Evolutionary conservation across 805 yeast genomes (phyloP), one percentile per base, ranked within the genome.

Genomic region (Saccharomycopsis guyanensis): DNA sequence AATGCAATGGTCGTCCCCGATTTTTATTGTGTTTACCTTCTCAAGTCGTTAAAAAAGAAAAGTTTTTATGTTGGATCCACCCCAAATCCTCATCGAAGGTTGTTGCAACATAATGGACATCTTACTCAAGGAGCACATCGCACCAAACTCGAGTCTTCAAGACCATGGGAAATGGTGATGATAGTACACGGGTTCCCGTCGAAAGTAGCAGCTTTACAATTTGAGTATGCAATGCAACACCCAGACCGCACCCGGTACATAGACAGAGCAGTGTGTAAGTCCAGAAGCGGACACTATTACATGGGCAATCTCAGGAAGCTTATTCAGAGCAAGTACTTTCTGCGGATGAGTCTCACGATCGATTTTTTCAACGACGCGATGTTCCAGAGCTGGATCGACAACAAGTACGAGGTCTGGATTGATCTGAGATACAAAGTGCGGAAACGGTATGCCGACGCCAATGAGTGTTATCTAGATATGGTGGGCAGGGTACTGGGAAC

Each of bases 201-300:
- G 4, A 77, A 75, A 50, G 68, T 80, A 2, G 62, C 80, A 2
- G 94, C 94, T 0, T 62, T 86, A 43, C 89, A 79, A 60, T 86
- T 86, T 61, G 95, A 86, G 56, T 88, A 83, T 61, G 89, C 94
- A 1, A 81, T 85, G 76, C 95, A 86, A 55, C 93, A 85, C 59
- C 67, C 80, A 1, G 69, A 80, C 51, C 69, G 67, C 43, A 80
- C 94, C 0, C 65, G 87, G 33, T 86, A 78, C 56, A 76, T 85
- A 3, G 57, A 29, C 22, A 6, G 12, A 61, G 1, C 52, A 53
- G 0, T 61, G 58, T 2, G 58, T 59, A 8, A 60, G 81, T 43
- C 58, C 76, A 36, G 66, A 38, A 60, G 71, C 0, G 34, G 78
- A 2, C 71, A 68, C 42, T 69, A 71, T 40, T 70, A 71, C 39